Evolutionary conservation across 2,329 filamentous ascomycete genomes (phyloP), one percentile per base, ranked within the genome.

Genomic region (Saccharata proteae): DNA sequence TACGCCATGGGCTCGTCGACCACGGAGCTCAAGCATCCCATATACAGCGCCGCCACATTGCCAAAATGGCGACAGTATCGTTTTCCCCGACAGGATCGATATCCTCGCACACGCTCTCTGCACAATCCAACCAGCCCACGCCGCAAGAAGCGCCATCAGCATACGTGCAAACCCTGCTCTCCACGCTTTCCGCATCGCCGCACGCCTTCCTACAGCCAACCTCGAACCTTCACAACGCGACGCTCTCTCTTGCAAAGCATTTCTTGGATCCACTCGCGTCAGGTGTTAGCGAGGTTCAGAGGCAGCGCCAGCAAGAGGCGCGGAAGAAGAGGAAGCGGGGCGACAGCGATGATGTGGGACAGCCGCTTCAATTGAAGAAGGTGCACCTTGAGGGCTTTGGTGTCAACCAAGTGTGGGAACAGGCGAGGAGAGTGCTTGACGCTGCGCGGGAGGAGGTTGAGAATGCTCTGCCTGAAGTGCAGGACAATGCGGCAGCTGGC

Each of bases 361-460:
- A 58, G 28, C 61, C 80, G 2, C 50, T 94, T 40, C 84, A 84
- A 46, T 63, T 93, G 46, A 77, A 80, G 45, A 85, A 81, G 55
- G 64, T 98, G 11, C 81, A 94, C 51, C 65, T 84, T 5, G 75
- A 93, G 35, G 90, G 88, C 0, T 93, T 96, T 44, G 81, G 80
- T 45, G 77, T 81, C 8, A 74, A 77, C 13, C 88, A 96, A 57
- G 77, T 98, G 25, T 98, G 88, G 81, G 83, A 94, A 55, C 90
- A 98, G 60, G 80, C 84, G 6, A 78, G 77, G 48, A 74, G 81
- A 45, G 83, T 96, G 13, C 76, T 96, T 35, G 69, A 80, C 39
- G 71, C 75, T 27, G 58, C 76, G 5, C 61, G 61, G 25, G 54
- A 61, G 12, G 67, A 77, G 46, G 61, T 71, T 3, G 64, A 71